Evolutionary conservation across 2,329 filamentous ascomycete genomes (phyloP).

Genomic region (Pestalotiopsis fici): DNA sequence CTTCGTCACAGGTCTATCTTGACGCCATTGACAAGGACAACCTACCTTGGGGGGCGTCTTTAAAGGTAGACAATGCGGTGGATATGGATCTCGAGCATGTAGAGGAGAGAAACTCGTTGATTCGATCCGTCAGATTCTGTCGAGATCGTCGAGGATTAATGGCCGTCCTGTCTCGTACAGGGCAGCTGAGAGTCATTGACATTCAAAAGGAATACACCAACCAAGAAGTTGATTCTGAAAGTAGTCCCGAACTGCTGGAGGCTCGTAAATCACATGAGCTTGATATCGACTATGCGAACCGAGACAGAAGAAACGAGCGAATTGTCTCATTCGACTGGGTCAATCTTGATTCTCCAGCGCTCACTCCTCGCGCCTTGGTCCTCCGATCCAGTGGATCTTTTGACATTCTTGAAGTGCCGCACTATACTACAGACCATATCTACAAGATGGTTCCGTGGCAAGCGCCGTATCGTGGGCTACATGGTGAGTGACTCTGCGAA

Average conservation of each 20-base stretch:
- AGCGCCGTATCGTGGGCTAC: constrained; percentile 56
- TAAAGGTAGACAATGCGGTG: constrained; percentile 59
- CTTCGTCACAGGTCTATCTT: constrained; percentile 55
- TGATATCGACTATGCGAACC: constrained; percentile 57
- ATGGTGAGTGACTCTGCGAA: constrained; percentile 39
- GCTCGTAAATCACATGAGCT: constrained; percentile 63
- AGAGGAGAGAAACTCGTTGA: constrained; percentile 59
- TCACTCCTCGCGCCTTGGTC: constrained; percentile 60
- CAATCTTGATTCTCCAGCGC: constrained; percentile 54
- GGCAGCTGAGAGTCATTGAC: constrained; percentile 63
- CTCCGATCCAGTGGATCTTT: constrained; percentile 62
- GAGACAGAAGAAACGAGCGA: constrained; percentile 54
- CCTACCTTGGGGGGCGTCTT: constrained; percentile 62
- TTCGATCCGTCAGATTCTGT: constrained; percentile 64
- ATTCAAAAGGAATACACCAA: constrained; percentile 56
- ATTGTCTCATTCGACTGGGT: constrained; percentile 72
- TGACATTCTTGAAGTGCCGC: constrained; percentile 63
- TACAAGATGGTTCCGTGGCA: constrained; percentile 65
- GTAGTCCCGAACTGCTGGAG: constrained; percentile 59
- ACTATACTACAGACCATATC: constrained; percentile 57
- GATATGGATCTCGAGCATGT: constrained; percentile 53
- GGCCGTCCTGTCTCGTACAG: constrained; percentile 62
- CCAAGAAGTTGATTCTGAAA: constrained; percentile 38
- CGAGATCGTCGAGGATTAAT: constrained; percentile 62
- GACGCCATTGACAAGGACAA: constrained; percentile 62